These are phyloP conservation scores for Blakeslea trispora DNA, from an alignment of 371 early-diverging fungal genomes.

Conservation along the genomic window DNA sequence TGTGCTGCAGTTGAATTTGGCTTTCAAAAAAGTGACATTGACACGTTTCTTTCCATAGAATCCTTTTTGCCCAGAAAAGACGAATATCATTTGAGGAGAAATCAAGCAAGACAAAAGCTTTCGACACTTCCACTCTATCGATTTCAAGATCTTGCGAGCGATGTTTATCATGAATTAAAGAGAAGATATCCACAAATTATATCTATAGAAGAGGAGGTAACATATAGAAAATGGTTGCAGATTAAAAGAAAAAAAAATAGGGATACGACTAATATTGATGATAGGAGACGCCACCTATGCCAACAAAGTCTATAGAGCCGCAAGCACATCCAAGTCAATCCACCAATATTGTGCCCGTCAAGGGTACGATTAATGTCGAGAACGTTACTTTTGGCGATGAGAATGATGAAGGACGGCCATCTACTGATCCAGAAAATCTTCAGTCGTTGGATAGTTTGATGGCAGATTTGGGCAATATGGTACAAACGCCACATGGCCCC, in stretches of 20 bases:
- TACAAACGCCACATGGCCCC: constrained; percentile 30
- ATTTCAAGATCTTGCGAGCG: constrained; percentile 90
- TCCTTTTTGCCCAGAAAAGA: constrained; percentile 84
- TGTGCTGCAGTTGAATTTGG: not conserved
- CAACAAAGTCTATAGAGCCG: constrained; percentile 21
- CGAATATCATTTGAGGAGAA: constrained; percentile 93
- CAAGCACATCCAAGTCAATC: constrained; percentile 43
- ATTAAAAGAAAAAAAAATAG: too few relatives aligned
- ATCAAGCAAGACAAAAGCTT: constrained; percentile 96
- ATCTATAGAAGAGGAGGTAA: constrained; percentile 32
- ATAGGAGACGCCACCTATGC: constrained; percentile 30
- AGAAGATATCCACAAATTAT: constrained; percentile 66
- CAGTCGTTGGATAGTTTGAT: constrained; percentile 70
- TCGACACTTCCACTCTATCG: constrained; percentile 84
- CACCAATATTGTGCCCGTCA: constrained; percentile 52
- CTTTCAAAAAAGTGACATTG: not conserved
- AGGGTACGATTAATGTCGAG: constrained; percentile 52
- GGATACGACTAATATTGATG: too few relatives aligned
- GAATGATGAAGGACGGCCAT: constrained; percentile 10
- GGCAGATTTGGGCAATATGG: constrained; percentile 81
- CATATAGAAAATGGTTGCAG: too few relatives aligned
- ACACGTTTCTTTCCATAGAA: constrained; percentile 46
- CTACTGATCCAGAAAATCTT: constrained; percentile 8
- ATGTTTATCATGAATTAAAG: constrained; percentile 86
- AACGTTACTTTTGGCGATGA: constrained; percentile 31